phyloP scores from a whole-genome alignment of 169 alveolate species.

The Babesia bovis region DNA sequence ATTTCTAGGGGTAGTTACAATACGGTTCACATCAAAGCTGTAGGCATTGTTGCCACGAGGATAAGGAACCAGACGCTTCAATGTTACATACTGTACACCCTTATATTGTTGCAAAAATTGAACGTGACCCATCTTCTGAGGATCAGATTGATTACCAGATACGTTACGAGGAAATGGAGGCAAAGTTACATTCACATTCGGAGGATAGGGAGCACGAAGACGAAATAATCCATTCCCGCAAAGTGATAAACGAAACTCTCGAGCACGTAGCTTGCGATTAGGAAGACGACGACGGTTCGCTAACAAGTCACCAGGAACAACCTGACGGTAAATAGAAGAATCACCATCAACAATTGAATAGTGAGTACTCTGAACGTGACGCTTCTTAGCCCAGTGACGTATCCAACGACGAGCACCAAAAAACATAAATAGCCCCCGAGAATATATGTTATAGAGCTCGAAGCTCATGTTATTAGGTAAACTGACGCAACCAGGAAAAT shows the following conservation, averaged over 20 bases:
- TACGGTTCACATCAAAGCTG: slow-evolving; percentile 48
- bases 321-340: slow-evolving; percentile 57
- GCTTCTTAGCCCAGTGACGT: slow-evolving; percentile 70
- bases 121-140: slow-evolving; percentile 61
- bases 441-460: no score
- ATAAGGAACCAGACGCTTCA: slow-evolving; percentile 65
- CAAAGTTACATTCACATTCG: slow-evolving; percentile 72
- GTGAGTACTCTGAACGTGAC: slow-evolving; percentile 53
- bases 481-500: not conserved
- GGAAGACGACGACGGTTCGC: slow-evolving; percentile 66
- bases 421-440: not conserved
- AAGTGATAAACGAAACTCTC: slow-evolving; percentile 66
- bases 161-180: slow-evolving; percentile 71
- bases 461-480: not conserved
- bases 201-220: slow-evolving; percentile 75
- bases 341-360: slow-evolving; percentile 44
- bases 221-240: slow-evolving; percentile 66
- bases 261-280: slow-evolving; percentile 67
- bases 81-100: slow-evolving; percentile 71
- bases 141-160: slow-evolving; percentile 65
- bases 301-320: slow-evolving; percentile 50
- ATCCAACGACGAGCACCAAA: slow-evolving; percentile 22
- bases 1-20: no score
- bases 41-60: slow-evolving; percentile 59
- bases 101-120: slow-evolving; percentile 70